Percentiles rank a stretch among this genome's conserved stretches.
Conservation (phyloP, 1,139 yeast genomes). For the Debaryomycetaceae sp. region DNA sequence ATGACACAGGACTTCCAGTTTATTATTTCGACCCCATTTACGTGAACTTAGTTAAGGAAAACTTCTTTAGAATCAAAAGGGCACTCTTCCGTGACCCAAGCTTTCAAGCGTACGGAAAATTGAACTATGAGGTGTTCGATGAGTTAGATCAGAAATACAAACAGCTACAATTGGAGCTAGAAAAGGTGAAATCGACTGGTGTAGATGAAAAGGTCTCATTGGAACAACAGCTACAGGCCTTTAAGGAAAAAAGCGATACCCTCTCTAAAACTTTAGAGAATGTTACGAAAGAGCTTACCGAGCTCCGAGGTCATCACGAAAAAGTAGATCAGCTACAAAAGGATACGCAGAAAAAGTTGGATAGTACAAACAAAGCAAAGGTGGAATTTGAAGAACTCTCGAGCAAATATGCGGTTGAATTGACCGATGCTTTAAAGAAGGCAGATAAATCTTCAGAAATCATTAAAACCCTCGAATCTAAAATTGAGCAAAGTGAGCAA, state of each 20-base stretch:
- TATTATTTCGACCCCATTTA: conserved; percentile 69
- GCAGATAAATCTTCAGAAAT: conserved; percentile 20
- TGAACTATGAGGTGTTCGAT: conserved; percentile 71
- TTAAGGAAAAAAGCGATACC: conserved; percentile 26
- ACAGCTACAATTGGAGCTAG: conserved; percentile 21
- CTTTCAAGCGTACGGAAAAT: conserved; percentile 60
- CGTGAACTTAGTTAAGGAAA: conserved; percentile 65
- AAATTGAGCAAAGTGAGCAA: conserved; percentile 26
- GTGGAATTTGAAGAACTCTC: conserved; percentile 30
- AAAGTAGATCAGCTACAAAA: conserved; percentile 29
- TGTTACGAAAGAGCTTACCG: conserved; percentile 15
- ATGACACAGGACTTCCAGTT: conserved; percentile 82
- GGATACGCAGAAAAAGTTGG: conserved; percentile 32
- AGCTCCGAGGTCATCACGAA: conserved; percentile 21
- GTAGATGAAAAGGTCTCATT: conserved; percentile 18
- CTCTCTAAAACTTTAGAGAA: conserved; percentile 15
- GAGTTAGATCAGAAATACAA: conserved; percentile 47
- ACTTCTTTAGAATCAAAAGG: conserved; percentile 62
- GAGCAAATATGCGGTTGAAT: conserved; percentile 23
- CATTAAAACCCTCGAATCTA: conserved; percentile 22
- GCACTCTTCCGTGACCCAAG: conserved; percentile 75
- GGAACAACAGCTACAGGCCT: conserved; percentile 21
- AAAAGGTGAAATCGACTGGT: conserved; percentile 23
- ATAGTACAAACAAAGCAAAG: conserved; percentile 28
- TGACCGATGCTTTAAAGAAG: conserved; percentile 26